Evolutionary conservation across 345 rosid species (phyloP).

Genomic region (Anacardium occidentale): DNA sequence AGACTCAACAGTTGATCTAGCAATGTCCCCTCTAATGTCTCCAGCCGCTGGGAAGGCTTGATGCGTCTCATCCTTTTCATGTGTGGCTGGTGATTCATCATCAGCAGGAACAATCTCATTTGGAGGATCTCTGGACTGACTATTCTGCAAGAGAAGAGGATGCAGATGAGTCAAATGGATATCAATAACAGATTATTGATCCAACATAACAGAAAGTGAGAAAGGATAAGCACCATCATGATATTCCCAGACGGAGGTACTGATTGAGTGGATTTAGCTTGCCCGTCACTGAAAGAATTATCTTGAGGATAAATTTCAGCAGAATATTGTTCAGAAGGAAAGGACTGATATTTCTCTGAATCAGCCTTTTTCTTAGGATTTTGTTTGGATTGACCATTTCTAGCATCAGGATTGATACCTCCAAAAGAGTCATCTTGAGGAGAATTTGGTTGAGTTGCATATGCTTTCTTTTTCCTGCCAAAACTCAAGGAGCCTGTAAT

Average conservation of each 20-base stretch:
- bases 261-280: slow-evolving; percentile 30
- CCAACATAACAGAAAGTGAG: not conserved
- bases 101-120: not conserved
- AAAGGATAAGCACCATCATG: slow-evolving; percentile 15
- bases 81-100: slow-evolving; percentile 9
- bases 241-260: slow-evolving; percentile 30
- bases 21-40: slow-evolving; percentile 17
- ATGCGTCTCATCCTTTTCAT: slow-evolving; percentile 18
- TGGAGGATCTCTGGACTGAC: slow-evolving; percentile 24
- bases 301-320: slow-evolving; percentile 34
- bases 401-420: slow-evolving; percentile 24
- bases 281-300: slow-evolving; percentile 42
- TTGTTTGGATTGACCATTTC: slow-evolving; percentile 15
- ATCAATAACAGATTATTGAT: not conserved
- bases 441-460: slow-evolving; percentile 43
- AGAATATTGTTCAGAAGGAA: slow-evolving; percentile 40
- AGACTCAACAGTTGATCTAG: slow-evolving; percentile 19
- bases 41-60: slow-evolving; percentile 20
- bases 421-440: slow-evolving; percentile 34
- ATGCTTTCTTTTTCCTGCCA: slow-evolving; percentile 59
- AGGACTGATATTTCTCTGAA: slow-evolving; percentile 32
- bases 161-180: not conserved
- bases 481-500: slow-evolving; percentile 62
- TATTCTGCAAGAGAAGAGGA: slow-evolving; percentile 24
- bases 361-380: slow-evolving; percentile 37